These are phyloP conservation scores for Baeospora myosura DNA, from an alignment of 1,284 basidiomycete genomes.

Conservation along the genomic window DNA sequence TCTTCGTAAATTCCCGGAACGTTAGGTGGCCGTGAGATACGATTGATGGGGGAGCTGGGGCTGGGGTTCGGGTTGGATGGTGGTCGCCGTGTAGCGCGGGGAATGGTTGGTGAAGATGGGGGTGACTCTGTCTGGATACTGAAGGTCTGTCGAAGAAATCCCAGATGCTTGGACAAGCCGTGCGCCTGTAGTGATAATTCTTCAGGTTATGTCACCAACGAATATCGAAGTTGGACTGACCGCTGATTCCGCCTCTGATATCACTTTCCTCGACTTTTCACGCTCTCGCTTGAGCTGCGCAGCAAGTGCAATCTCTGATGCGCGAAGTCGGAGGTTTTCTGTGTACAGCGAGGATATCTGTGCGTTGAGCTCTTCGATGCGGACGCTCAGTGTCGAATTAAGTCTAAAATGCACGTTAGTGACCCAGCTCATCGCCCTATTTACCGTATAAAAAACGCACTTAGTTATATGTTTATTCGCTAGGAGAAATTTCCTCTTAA, in stretches of 20 bases:
- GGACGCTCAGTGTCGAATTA: slow-evolving; percentile 73
- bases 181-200: slow-evolving; percentile 19
- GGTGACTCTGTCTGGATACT: slow-evolving; percentile 33
- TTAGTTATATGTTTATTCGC: slow-evolving; percentile 87
- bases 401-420: slow-evolving; percentile 38
- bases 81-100: slow-evolving; percentile 31
- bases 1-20: slow-evolving; percentile 64
- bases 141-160: slow-evolving; percentile 54
- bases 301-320: slow-evolving; percentile 68
- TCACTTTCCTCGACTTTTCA: slow-evolving; percentile 62
- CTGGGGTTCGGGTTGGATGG: slow-evolving; percentile 31
- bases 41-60: slow-evolving; percentile 39
- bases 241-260: slow-evolving; percentile 65
- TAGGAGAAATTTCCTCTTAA: slow-evolving; percentile 84
- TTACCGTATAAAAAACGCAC: slow-evolving; percentile 30
- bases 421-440: not conserved
- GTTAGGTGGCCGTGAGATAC: slow-evolving; percentile 58
- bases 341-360: slow-evolving; percentile 72
- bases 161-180: slow-evolving; percentile 57
- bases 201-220: slow-evolving; percentile 8
- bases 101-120: slow-evolving; percentile 38
- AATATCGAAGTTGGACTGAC: slow-evolving; percentile 35
- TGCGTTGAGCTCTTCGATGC: slow-evolving; percentile 75
- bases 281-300: slow-evolving; percentile 71
- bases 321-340: slow-evolving; percentile 73